Conservation (phyloP, 495 filamentous ascomycete genomes). For the Talaromyces liani region DNA sequence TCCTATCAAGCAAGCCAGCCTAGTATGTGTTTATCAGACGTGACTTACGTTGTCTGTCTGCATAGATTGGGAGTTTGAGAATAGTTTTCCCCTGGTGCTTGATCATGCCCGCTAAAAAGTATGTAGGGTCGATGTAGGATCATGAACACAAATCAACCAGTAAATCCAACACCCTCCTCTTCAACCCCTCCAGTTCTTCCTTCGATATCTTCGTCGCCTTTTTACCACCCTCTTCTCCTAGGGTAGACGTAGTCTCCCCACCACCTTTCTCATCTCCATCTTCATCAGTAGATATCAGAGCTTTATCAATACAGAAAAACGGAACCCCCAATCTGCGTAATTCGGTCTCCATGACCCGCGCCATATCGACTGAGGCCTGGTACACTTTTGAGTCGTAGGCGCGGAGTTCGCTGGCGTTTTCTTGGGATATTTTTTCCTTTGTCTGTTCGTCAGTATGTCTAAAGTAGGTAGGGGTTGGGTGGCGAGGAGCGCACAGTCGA, state of each 20-base stretch:
- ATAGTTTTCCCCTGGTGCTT: background rate
- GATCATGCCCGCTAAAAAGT: background rate
- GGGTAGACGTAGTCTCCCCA: background rate
- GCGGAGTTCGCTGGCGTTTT: constrained; percentile 46
- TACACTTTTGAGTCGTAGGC: constrained; percentile 57
- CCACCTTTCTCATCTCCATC: background rate
- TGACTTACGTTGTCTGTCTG: background rate
- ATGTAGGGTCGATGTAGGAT: background rate
- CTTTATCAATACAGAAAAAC: constrained; percentile 50
- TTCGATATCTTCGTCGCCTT: constrained; percentile 27
- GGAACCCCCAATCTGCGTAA: constrained; percentile 53
- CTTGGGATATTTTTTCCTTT: constrained; percentile 18
- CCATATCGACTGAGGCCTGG: constrained; percentile 51
- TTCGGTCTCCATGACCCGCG: constrained; percentile 45
- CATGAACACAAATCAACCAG: constrained; percentile 50
- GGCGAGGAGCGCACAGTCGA: background rate
- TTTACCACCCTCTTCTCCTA: background rate
- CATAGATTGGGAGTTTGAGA: constrained; percentile 2
- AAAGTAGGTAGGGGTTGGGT: background rate
- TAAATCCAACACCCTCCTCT: constrained; percentile 53
- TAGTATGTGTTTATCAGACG: background rate
- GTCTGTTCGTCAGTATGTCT: too few species aligned
- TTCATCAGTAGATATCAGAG: background rate
- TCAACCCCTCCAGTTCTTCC: constrained; percentile 43
- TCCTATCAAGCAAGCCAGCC: background rate